Percentiles rank a stretch among this genome's conserved stretches.
Evolutionary conservation across 768 basidiomycete genomes (phyloP).

Genomic region (Rhodotorula sphaerocarpa): DNA sequence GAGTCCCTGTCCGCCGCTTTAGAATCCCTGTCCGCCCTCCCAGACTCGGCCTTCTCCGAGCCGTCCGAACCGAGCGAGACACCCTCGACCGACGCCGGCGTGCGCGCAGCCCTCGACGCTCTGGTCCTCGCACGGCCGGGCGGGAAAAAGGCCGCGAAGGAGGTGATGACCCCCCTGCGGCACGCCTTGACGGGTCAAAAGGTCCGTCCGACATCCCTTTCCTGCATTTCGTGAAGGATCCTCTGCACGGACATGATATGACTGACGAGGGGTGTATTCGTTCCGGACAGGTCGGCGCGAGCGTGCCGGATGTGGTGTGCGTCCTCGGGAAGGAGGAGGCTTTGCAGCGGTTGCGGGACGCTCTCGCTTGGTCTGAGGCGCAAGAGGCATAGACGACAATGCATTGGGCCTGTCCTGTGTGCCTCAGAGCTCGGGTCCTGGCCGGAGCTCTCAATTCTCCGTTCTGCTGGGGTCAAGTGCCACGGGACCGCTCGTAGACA

Average conservation of each 20-base stretch:
- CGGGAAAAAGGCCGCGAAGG: neutral
- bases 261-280: neutral
- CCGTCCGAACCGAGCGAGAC: neutral
- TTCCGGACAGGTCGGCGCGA: neutral
- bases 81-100: neutral
- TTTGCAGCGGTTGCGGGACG: neutral
- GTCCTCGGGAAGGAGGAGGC: conserved; percentile 6
- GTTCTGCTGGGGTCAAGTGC: no score
- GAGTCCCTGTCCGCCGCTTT: neutral
- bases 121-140: neutral
- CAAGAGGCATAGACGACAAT: neutral
- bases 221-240: no score
- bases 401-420: neutral
- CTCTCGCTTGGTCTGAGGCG: conserved; percentile 2
- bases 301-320: neutral
- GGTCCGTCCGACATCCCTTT: neutral
- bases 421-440: no score
- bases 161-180: neutral
- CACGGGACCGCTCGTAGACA: no score
- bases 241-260: no score
- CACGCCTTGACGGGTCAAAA: neutral
- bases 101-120: neutral
- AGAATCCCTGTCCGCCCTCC: neutral
- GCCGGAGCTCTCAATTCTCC: no score
- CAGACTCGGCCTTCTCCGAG: neutral